phyloP scores from a whole-genome alignment of 768 basidiomycete genomes.

The Tulasnella sp. region DNA sequence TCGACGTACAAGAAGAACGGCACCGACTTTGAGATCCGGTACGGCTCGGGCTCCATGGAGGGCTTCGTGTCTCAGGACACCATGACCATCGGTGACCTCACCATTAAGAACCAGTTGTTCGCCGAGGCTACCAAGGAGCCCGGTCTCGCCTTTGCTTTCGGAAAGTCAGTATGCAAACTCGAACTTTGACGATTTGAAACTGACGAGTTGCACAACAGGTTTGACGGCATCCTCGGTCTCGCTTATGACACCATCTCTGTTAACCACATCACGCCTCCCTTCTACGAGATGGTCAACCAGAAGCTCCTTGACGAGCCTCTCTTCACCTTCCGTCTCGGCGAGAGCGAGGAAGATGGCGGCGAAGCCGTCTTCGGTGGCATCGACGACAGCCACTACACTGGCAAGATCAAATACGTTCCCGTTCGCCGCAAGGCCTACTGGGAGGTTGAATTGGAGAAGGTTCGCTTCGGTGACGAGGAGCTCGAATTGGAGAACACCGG shows the following conservation, averaged over 20 bases:
- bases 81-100: conserved; percentile 74
- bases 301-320: conserved; percentile 74
- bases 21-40: conserved; percentile 78
- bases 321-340: conserved; percentile 90
- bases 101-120: conserved; percentile 70
- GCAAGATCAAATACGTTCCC: conserved; percentile 78
- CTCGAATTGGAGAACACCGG: conserved; percentile 91
- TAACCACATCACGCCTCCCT: conserved; percentile 85
- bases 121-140: conserved; percentile 96
- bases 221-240: conserved; percentile 92
- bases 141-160: conserved; percentile 94
- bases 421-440: conserved; percentile 94
- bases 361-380: conserved; percentile 90
- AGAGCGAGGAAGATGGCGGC: conserved; percentile 80
- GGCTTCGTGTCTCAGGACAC: conserved; percentile 86
- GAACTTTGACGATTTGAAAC: neutral
- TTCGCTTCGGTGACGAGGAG: conserved; percentile 76
- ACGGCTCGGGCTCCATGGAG: conserved; percentile 94
- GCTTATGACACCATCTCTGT: conserved; percentile 94
- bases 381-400: conserved; percentile 65
- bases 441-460: conserved; percentile 90
- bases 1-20: conserved; percentile 87
- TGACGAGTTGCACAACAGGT: conserved; percentile 42
- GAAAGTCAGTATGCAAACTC: conserved; percentile 55
- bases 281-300: conserved; percentile 86